Conservation (phyloP, 139 green algal species). For the Micractinium sp. region DNA sequence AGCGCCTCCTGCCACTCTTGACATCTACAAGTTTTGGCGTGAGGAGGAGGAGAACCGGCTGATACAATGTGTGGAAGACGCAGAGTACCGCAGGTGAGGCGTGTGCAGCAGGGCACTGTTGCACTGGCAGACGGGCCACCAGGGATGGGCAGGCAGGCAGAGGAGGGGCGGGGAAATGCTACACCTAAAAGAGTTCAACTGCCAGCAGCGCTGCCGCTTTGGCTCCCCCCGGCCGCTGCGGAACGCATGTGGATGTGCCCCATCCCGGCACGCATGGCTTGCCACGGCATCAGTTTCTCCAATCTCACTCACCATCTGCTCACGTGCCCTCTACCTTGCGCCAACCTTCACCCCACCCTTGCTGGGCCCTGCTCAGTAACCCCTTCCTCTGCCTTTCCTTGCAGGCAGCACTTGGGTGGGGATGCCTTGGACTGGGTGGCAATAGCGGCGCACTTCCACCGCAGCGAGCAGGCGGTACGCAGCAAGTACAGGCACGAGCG, state of each 20-base stretch:
- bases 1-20: neutral
- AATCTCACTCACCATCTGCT: neutral
- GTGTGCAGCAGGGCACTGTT: neutral
- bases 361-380: neutral
- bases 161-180: neutral
- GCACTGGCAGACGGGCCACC: neutral
- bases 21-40: neutral
- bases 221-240: neutral
- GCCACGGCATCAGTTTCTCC: no score
- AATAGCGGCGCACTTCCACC: neutral
- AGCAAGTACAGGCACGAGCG: conserved; percentile 1
- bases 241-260: neutral
- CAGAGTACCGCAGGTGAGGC: neutral
- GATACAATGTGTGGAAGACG: neutral
- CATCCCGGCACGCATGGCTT: neutral
- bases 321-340: neutral
- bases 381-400: neutral
- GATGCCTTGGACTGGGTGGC: neutral
- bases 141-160: neutral
- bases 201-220: no score
- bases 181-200: neutral
- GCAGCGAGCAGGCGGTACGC: neutral
- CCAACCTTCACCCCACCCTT: neutral
- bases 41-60: neutral
- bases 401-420: neutral